Conservation (phyloP, 192 early-diverging fungal genomes). For the Lobosporangium transversale region DNA sequence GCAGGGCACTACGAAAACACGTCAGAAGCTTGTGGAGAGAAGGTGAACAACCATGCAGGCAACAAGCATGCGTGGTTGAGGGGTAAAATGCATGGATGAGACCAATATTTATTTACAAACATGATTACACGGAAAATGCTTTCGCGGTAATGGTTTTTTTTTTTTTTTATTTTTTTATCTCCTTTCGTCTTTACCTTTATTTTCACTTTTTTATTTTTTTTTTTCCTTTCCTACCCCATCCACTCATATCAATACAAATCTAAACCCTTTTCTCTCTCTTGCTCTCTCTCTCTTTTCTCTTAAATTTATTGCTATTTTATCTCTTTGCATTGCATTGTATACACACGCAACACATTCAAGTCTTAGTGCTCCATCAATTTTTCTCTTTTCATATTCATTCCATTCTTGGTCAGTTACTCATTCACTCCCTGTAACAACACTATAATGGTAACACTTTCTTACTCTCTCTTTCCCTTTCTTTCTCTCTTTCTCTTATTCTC, state of each 20-base stretch:
- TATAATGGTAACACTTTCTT: not conserved
- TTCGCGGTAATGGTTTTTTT: no score
- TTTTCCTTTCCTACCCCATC: no score
- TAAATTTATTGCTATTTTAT: not conserved
- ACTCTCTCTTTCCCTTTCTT: not conserved
- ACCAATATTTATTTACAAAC: no score
- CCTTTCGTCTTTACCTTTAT: not conserved
- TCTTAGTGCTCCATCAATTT: not conserved
- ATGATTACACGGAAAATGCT: no score
- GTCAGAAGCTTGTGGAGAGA: no score
- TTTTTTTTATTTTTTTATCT: not conserved
- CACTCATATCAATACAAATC: no score
- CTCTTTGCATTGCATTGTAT: no score
- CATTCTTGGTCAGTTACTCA: no score
- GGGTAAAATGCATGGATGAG: no score
- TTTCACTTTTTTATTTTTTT: not conserved
- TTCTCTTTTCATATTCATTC: not conserved
- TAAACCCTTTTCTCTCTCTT: conserved; percentile 2
- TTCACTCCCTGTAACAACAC: not conserved
- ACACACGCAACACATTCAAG: not conserved
- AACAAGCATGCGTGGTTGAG: no score
- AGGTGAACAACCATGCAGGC: no score
- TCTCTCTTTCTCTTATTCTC: not conserved
- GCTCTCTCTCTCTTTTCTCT: not conserved
- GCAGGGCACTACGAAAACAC: no score